Conservation (phyloP, 208 protist genomes). For the Trypanosoma avium region DNA sequence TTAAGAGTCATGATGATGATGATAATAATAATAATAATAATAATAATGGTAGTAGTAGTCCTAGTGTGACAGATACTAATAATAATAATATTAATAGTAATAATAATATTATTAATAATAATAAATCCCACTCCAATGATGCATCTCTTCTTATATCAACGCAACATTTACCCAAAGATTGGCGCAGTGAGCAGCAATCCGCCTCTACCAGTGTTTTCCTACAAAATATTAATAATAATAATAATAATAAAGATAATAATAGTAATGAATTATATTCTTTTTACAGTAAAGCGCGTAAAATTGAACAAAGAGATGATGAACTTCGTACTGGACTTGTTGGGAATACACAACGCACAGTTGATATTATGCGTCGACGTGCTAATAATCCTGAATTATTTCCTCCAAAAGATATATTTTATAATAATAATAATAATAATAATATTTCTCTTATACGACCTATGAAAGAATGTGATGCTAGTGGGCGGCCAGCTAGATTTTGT, state of each 20-base stretch:
- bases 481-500: constrained; percentile 53
- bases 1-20: not conserved
- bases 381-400: constrained; percentile 49
- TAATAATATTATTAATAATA: not conserved
- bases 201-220: no score
- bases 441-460: constrained; percentile 22
- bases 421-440: no score
- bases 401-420: constrained; percentile 30
- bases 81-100: not conserved
- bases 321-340: constrained; percentile 56
- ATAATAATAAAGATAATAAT: no score
- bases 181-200: constrained; percentile 67
- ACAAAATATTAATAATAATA: no score
- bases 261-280: constrained; percentile 50
- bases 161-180: constrained; percentile 36
- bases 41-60: not conserved
- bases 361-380: constrained; percentile 73
- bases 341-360: constrained; percentile 67
- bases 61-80: not conserved
- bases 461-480: constrained; percentile 40
- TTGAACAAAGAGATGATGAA: constrained; percentile 75
- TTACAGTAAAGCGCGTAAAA: constrained; percentile 64
- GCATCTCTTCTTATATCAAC: not conserved
- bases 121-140: no score
- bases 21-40: not conserved